Base-by-base conservation (phyloP, 805 yeast genomes). In the Starmerella floris region DNA sequence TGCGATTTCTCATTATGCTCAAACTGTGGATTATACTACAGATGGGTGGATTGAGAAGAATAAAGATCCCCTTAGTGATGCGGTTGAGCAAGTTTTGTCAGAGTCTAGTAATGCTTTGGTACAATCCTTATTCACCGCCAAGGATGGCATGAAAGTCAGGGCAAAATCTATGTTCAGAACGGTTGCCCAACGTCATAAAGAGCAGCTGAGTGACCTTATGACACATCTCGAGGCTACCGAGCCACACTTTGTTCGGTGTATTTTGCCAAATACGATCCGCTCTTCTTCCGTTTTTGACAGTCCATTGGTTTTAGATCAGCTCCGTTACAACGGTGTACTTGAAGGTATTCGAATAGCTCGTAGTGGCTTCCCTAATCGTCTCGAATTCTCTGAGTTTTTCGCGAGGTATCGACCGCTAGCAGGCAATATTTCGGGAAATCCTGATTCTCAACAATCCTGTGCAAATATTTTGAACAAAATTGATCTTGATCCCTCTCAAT, bases 321-420 rank as follows among this genome's bases (percentile, higher is more conserved):
- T 91, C 48, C 70, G 95, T 49, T 91, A 97, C 57, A 91, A 91
- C 57, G 99, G 99, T 72, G 99, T 91, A 15, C 64, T 91, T 40
- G 99, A 91, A 67, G 99, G 99, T 48, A 91, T 91, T 25, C 72
- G 98, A 61, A 91, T 91, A 46, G 95, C 97, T 0, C 73, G 99
- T 50, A 84, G 95, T 8, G 99, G 99, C 2, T 91, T 80, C 60
- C 99, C 99, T 4, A 91, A 91, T 61, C 73, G 95, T 51, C 75
- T 88, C 57, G 74, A 77, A 23, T 88, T 87, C 60, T 73, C 77
- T 35, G 88, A 83, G 37, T 91, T 91, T 62, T 74, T 72, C 40
- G 69, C 66, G 30, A 70, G 95, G 41, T 91, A 91, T 58, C 72
- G 73, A 25, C 72, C 87, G n/a, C 64, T 91, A 22, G 69, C 76